Evolutionary conservation across 139 green algal species (phyloP), one percentile per base, ranked within the genome.

Genomic region (Micromonas commoda): DNA sequence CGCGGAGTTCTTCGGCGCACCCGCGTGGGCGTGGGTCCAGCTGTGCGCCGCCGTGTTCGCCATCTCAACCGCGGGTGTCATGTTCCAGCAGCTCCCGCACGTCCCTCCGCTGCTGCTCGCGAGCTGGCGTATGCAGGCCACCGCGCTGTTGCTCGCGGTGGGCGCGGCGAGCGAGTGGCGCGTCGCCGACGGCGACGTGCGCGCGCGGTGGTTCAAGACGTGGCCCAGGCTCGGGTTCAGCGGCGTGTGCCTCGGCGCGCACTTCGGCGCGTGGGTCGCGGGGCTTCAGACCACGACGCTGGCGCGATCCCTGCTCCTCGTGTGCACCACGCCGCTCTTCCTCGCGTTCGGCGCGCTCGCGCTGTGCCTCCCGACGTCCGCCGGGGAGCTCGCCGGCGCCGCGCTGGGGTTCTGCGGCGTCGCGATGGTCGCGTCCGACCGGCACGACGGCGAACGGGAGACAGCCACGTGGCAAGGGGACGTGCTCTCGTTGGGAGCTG

Each of bases 211-310:
- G 9, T 16, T 9, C 45, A 16, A 9, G 45, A 68, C 13, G 13
- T 9, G 19, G 28, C 24, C 60, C 60, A 24, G 28, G 51, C 82
- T 91, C 31, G 52, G 52, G 0, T 45, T 63, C 28, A 90, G 81
- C 61, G 89, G 89, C 35, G 54, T 67, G 2, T 84, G 65, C 33
- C 84, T 96, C n/a, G 88, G 81, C 29, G 33, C 92, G 2, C 91
- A 96, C 77, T 94, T 95, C 78, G 87, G 76, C 13, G 9, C 63
- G 0, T 93, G 87, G 87, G 90, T 95, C 20, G 85, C 72, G 82
- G 81, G 79, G 19, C 77, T 93, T 38, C 53, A 91, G 75, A 78
- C 85, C 76, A 95, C 90, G 33, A 82, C 35, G n/a, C 85, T 96
- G 0, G 71, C 90, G 0, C 91, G 96, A 82, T 85, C 82, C 31